phyloP scores from a whole-genome alignment of 768 basidiomycete genomes.

The Daedaleopsis nitida region DNA sequence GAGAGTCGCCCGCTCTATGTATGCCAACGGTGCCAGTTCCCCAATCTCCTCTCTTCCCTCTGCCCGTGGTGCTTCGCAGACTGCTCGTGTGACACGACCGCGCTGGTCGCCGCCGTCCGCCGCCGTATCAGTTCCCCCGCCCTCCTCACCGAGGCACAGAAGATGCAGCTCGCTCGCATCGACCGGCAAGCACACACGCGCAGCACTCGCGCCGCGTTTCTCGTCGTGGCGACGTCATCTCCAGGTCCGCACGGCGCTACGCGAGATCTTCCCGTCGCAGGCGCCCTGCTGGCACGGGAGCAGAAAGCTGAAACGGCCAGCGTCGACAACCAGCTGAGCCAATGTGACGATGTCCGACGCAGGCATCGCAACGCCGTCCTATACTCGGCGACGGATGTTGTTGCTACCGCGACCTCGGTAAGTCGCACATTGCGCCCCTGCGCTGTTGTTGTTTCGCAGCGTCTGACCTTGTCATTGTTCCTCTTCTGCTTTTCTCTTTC shows the following conservation, averaged over 20 bases:
- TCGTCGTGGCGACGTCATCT: neutral
- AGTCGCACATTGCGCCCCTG: neutral
- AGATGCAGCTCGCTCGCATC: slow-evolving; percentile 25
- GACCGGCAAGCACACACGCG: slow-evolving; percentile 7
- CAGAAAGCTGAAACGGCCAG: neutral
- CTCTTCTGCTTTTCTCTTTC: neutral
- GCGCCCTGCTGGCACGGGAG: too few species aligned
- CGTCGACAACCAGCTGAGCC: neutral
- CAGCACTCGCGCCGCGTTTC: neutral
- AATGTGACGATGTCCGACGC: slow-evolving; percentile 15
- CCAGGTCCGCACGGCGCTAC: neutral
- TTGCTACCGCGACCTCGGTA: slow-evolving; percentile 21
- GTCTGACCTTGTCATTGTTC: neutral
- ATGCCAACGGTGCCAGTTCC: slow-evolving; percentile 24
- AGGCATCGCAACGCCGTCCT: slow-evolving; percentile 23
- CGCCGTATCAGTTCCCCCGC: slow-evolving; percentile 27
- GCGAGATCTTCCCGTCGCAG: slow-evolving; percentile 5
- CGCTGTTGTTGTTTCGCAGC: neutral
- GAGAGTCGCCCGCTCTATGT: slow-evolving; percentile 24
- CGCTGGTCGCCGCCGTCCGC: slow-evolving; percentile 15
- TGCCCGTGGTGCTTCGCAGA: slow-evolving; percentile 27
- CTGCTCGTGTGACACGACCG: slow-evolving; percentile 15
- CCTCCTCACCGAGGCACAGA: slow-evolving; percentile 30
- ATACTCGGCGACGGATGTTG: slow-evolving; percentile 20
- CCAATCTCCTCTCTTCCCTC: slow-evolving; percentile 22